phyloP scores from a whole-genome alignment of 192 early-diverging fungal species.

The Endogone sp. region DNA sequence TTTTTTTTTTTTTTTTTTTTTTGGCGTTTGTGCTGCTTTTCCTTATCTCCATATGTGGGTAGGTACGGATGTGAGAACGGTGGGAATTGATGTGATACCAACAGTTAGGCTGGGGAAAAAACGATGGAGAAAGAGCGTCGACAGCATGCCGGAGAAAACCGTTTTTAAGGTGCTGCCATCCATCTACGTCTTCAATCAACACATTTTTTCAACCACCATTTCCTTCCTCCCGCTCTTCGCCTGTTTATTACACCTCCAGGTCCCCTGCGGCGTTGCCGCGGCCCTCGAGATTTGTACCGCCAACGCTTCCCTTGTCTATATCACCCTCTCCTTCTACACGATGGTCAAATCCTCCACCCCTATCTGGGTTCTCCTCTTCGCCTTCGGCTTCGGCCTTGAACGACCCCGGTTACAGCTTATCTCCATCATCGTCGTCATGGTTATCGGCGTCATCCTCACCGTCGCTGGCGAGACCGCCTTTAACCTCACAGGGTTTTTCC shows the following conservation, averaged over 20 bases:
- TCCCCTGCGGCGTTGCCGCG: conserved; percentile 60
- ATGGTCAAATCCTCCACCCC: conserved; percentile 70
- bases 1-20: too few species aligned
- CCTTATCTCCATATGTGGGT: too few species aligned
- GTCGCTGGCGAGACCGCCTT: conserved; percentile 68
- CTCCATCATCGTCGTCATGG: conserved; percentile 68
- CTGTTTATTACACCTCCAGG: conserved; percentile 9
- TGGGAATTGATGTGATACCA: too few species aligned
- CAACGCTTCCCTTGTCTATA: conserved; percentile 73
- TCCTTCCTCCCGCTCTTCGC: background rate
- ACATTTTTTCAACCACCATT: conserved; percentile 4
- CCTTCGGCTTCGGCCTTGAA: conserved; percentile 78
- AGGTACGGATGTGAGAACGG: too few species aligned
- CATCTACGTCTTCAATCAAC: too few species aligned
- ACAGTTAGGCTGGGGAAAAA: too few species aligned
- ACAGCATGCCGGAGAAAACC: too few species aligned
- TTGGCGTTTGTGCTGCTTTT: too few species aligned
- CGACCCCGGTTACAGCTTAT: conserved; percentile 55
- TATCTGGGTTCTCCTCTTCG: conserved; percentile 71
- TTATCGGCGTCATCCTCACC: conserved; percentile 70
- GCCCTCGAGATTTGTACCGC: conserved; percentile 81
- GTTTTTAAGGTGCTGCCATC: too few species aligned
- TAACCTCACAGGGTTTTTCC: conserved; percentile 46
- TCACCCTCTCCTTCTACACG: conserved; percentile 86
- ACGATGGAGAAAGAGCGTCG: too few species aligned